These are phyloP conservation scores for Gamarada debralockiae DNA, from an alignment of 495 filamentous ascomycete species.

Conservation along the genomic window DNA sequence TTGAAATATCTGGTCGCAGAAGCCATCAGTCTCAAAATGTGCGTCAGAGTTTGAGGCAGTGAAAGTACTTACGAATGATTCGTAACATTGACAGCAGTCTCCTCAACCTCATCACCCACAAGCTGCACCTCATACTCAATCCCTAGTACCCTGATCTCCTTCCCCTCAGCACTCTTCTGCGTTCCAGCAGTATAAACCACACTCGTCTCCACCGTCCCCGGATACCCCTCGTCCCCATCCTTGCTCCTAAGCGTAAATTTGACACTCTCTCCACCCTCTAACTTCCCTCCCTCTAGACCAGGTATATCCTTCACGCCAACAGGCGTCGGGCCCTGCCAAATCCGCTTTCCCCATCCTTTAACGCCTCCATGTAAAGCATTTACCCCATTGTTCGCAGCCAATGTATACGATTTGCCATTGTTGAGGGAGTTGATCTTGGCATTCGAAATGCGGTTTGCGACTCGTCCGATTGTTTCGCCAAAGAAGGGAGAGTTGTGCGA, in stretches of 20 bases:
- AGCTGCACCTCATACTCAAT: constrained; percentile 89
- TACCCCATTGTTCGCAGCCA: constrained; percentile 69
- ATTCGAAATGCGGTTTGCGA: constrained; percentile 79
- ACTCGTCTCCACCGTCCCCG: constrained; percentile 72
- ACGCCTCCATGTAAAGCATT: constrained; percentile 82
- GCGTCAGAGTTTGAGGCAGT: not conserved
- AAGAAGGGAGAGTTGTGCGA: constrained; percentile 74
- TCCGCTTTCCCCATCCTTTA: constrained; percentile 78
- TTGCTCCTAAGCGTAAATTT: constrained; percentile 68
- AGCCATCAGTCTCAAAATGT: not conserved
- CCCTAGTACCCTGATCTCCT: constrained; percentile 61
- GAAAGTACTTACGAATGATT: constrained; percentile 75
- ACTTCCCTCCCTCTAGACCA: constrained; percentile 39
- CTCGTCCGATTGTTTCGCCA: constrained; percentile 89
- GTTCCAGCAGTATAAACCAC: constrained; percentile 76
- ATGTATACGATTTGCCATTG: constrained; percentile 54
- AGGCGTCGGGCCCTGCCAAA: constrained; percentile 71
- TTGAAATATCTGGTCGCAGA: constrained; percentile 82
- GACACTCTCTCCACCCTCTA: constrained; percentile 69
- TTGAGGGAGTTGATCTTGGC: constrained; percentile 72
- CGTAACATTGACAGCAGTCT: constrained; percentile 87
- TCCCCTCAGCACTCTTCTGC: constrained; percentile 51
- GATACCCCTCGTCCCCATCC: constrained; percentile 83
- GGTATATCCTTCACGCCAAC: constrained; percentile 44
- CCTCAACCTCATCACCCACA: constrained; percentile 67